Percentiles rank a stretch among this genome's conserved stretches.
phyloP scores from a whole-genome alignment of 73 alveolate genomes.

The Paramecium bursaria region DNA sequence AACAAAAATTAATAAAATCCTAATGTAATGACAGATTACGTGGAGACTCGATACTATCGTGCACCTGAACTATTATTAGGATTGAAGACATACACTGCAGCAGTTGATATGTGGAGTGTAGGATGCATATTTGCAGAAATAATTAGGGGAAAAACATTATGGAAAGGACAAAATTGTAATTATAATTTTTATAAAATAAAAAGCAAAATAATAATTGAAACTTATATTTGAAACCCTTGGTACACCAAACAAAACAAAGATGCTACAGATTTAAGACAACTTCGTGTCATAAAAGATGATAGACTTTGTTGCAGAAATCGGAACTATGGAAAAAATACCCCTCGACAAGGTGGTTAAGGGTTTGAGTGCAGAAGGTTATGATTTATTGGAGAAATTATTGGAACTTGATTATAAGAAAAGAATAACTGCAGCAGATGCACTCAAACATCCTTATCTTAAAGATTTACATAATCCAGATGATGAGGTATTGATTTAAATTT shows the following conservation, averaged over 20 bases:
- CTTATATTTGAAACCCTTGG: constrained; percentile 60
- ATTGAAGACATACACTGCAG: constrained; percentile 57
- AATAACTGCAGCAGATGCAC: constrained; percentile 75
- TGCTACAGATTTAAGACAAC: constrained; percentile 46
- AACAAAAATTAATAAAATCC: constrained; percentile 54
- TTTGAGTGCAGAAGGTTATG: constrained; percentile 66
- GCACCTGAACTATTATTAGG: constrained; percentile 70
- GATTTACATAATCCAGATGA: constrained; percentile 66
- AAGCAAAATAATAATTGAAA: constrained; percentile 58
- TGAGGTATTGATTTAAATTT: constrained; percentile 5
- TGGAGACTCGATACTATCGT: constrained; percentile 64
- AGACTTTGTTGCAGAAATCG: constrained; percentile 18
- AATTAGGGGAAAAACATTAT: constrained; percentile 52
- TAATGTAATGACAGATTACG: constrained; percentile 66
- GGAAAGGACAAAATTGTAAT: constrained; percentile 57
- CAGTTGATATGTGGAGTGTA: constrained; percentile 71
- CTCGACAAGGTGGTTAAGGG: constrained; percentile 54
- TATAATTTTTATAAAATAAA: background rate
- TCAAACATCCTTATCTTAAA: constrained; percentile 71
- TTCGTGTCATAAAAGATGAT: constrained; percentile 40
- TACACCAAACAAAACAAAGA: constrained; percentile 55
- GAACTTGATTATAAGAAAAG: constrained; percentile 66
- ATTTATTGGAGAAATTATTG: constrained; percentile 71
- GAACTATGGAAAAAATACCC: constrained; percentile 43
- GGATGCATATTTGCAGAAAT: constrained; percentile 69